These are phyloP conservation scores for Cyclotella atomus DNA, from an alignment of 108 stramenopile genomes.

Conservation along the genomic window DNA sequence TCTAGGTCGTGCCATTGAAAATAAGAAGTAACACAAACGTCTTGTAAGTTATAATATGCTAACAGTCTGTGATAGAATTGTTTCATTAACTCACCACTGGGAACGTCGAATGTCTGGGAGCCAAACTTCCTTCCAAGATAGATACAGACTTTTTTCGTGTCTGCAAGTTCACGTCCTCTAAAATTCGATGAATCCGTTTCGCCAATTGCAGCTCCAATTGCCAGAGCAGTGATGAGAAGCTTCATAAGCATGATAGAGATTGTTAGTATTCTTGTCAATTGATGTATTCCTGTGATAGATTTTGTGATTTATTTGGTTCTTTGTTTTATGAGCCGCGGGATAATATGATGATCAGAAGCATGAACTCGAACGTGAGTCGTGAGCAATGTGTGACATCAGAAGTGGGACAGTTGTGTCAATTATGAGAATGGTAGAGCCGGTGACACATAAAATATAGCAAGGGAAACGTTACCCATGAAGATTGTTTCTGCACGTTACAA, in stretches of 20 bases:
- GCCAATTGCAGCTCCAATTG: not conserved
- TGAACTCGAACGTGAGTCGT: not conserved
- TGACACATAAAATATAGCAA: too few relatives aligned
- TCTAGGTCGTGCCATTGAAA: not conserved
- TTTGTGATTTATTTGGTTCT: not conserved
- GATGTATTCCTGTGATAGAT: not conserved
- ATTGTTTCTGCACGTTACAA: not conserved
- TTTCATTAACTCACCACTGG: not conserved
- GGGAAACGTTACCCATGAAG: too few relatives aligned
- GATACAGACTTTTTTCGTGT: not conserved
- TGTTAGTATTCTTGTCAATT: not conserved
- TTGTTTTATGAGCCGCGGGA: constrained; percentile 7
- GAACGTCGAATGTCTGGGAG: constrained; percentile 15
- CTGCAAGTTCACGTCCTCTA: constrained; percentile 1
- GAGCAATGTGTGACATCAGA: too few relatives aligned
- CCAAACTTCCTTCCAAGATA: constrained; percentile 6
- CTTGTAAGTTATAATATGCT: too few relatives aligned
- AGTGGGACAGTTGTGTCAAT: too few relatives aligned
- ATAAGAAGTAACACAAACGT: not conserved
- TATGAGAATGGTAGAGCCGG: too few relatives aligned
- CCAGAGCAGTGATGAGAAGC: not conserved
- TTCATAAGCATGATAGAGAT: not conserved
- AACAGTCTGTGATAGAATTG: not conserved
- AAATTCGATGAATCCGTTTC: constrained; percentile 3
- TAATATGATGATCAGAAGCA: too few relatives aligned